Evolutionary conservation across 345 rosid species (phyloP), one percentile per base, ranked within the genome.

Genomic region (Balakata baccata): DNA sequence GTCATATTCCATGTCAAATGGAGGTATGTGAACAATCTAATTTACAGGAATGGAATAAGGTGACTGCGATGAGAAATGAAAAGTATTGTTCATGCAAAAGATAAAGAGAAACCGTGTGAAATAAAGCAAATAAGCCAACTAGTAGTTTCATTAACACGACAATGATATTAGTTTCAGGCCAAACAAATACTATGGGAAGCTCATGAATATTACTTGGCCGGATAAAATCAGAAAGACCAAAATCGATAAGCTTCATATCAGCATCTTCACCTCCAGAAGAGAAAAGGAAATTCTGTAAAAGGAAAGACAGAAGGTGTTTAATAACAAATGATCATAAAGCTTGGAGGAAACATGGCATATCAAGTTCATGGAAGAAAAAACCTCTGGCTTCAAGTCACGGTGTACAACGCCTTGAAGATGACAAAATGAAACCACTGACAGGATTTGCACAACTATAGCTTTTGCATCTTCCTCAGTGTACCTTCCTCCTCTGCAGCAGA

Each of bases 331-430:
- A 49, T 45, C 3, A 43, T 70, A 18, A 37, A 3, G 43, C 9
- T 7, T 11, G 14, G 23, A 13, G 49, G n/a, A 50, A 41, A 29
- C 47, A 69, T 47, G 1, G 62, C 47, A 66, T 63, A 54, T 68
- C 49, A 53, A 34, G 37, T 72, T 57, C 59, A 47, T 49, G 73
- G 4, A 72, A 29, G 34, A 29, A 70, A 81, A 65, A 57, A 93
- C 98, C 97, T 96, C 98, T 4, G 99, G 98, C 77, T 96, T 91
- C 53, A 96, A 80, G 81, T 96, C 99, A 76, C 98, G 94, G 57
- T 96, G 98, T 65, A 93, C 97, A 82, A 93, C 98, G 51, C 98
- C 99, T 85, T 96, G 95, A 79, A 93, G 92, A 85, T 93, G 98
- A 73, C 90, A 96, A 85, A 89, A 96, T 5, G 99, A 85, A 80